Percentiles rank a stretch among this genome's conserved stretches.
These are phyloP conservation scores for Neonectria magnoliae DNA, from an alignment of 2,329 filamentous ascomycete genomes.

Conservation along the genomic window DNA sequence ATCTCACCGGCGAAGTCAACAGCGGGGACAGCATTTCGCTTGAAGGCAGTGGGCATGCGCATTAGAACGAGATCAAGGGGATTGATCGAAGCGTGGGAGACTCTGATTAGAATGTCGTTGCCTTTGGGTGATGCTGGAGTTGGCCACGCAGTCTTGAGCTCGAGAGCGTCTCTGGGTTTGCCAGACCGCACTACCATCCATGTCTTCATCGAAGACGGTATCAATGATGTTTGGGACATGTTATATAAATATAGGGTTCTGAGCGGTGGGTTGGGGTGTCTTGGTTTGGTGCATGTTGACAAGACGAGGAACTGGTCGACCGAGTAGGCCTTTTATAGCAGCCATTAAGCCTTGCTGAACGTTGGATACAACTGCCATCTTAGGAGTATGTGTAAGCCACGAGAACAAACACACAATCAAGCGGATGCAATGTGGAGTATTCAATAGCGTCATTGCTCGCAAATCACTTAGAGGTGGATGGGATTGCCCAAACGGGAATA, in stretches of 20 bases:
- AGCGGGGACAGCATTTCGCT: not conserved
- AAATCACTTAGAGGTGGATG: not conserved
- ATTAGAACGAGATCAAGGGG: conserved; percentile 15
- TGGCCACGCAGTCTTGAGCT: not conserved
- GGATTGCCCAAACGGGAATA: not conserved
- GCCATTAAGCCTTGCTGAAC: no score
- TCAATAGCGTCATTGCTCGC: no score
- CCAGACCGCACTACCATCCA: not conserved
- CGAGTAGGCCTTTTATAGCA: not conserved
- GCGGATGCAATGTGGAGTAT: not conserved
- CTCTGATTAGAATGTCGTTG: conserved; percentile 3
- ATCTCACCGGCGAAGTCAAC: not conserved
- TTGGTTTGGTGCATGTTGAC: no score
- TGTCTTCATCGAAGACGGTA: not conserved
- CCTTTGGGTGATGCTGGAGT: not conserved
- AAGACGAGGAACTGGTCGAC: not conserved
- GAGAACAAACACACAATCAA: not conserved
- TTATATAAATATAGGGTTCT: not conserved
- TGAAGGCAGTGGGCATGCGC: not conserved
- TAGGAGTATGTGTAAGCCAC: not conserved
- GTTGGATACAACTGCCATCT: no score
- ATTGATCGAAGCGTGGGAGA: conserved; percentile 6
- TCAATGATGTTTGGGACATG: not conserved
- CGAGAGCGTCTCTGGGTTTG: not conserved
- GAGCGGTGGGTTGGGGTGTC: not conserved